A percentile compares a stretch with the other conserved stretches of the same genome.
Conservation (phyloP, 1,284 basidiomycete genomes). For the Cryptococcus jaspeensis region DNA sequence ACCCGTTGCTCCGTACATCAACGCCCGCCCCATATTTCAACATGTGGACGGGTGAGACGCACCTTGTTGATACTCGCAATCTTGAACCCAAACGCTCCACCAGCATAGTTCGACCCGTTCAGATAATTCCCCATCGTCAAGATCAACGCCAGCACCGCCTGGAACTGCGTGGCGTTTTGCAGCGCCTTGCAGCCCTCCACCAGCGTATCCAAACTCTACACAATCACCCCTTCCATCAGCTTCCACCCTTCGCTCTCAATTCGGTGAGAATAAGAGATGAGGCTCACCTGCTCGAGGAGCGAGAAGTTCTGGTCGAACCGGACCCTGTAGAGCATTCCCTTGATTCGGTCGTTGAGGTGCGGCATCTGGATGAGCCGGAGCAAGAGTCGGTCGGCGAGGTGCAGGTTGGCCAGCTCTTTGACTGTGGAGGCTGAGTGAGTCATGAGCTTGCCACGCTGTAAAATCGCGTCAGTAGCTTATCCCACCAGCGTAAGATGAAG, state of each 20-base stretch:
- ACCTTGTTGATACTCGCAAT: constrained; percentile 97
- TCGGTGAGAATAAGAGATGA: too few relatives aligned
- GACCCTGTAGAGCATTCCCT: constrained; percentile 89
- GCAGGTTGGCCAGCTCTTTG: constrained; percentile 83
- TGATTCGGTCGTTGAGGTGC: constrained; percentile 83
- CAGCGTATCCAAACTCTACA: constrained; percentile 72
- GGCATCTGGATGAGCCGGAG: constrained; percentile 95
- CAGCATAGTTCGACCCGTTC: constrained; percentile 95
- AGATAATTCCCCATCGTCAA: constrained; percentile 96
- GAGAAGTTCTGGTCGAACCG: constrained; percentile 79
- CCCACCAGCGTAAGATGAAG: constrained; percentile 9
- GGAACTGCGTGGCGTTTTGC: constrained; percentile 75
- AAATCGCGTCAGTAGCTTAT: constrained; percentile 7
- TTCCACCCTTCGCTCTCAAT: not conserved
- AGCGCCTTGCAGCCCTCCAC: constrained; percentile 75
- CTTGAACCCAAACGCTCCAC: constrained; percentile 95
- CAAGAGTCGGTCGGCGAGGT: constrained; percentile 94
- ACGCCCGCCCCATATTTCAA: not conserved
- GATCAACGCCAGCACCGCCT: constrained; percentile 72
- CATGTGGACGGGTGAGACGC: too few relatives aligned
- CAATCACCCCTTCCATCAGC: constrained; percentile 19
- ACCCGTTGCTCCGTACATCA: not conserved
- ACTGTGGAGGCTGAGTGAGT: constrained; percentile 68
- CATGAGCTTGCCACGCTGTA: constrained; percentile 82
- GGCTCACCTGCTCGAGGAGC: constrained; percentile 56